Evolutionary conservation across 345 rosid genomes (phyloP), one percentile per base, ranked within the genome.

Genomic region (Linum usitatissimum): DNA sequence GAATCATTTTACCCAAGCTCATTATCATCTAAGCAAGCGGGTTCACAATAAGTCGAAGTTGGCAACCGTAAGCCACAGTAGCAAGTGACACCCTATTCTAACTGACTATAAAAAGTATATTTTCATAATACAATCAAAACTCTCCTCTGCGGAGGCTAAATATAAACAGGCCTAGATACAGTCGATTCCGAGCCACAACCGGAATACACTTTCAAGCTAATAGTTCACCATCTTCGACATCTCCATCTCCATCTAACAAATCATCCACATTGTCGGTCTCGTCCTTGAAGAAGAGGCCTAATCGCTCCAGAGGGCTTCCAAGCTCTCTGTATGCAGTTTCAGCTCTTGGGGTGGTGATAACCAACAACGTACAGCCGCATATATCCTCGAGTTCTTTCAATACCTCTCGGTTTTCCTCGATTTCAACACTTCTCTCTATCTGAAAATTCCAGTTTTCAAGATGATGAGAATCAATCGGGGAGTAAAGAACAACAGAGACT

Each of bases 221-320:
- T 45, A 88, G 85, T 71, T 89, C 95, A n/a, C 98, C 96, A 49
- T 89, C 98, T 79, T 88, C 98, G 2, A 77, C 74, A 6, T 74
- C 78, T 3, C 39, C 76, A 18, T 74, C 78, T 3, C 39, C 76
- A 18, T 65, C 61, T n/a, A 73, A 20, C 64, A 64, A 87, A 28
- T 69, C 78, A 0, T 76, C 82, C 13, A 72, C 85, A 0, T 79
- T 78, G 42, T 12, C 68, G 19, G 34, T 59, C 62, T 84, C 85
- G 17, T 75, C 79, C 61, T 80, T 84, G 17, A 92, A 70, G 42
- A 76, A 75, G 63, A 92, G 68, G 62, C 98, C 98, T 53, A 89
- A 70, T 57, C 68, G 69, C 69, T 79, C 82, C 69, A 80, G 63
- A 0, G 83, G 79, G 56, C 79, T 79, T 17, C 61, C 63, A 30